Evolutionary conservation across 805 yeast genomes (phyloP).

Genomic region (Teunomyces aglyptinius): DNA sequence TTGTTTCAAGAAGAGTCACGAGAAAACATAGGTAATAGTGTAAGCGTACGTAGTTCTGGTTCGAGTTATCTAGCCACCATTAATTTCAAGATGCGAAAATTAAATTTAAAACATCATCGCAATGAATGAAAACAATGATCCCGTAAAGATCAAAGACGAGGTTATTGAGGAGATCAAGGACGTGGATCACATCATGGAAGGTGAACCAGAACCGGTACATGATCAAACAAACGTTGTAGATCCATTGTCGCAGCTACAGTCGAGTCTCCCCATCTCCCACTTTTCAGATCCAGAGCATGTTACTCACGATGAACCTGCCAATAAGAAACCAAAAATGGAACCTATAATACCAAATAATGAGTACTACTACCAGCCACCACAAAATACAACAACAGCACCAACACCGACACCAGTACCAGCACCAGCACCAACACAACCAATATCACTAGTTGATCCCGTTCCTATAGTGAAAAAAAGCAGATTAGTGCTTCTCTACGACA

Average conservation of each 20-base stretch:
- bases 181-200: background rate
- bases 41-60: no score
- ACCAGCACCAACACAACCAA: background rate
- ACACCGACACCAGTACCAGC: background rate
- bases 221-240: background rate
- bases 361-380: background rate
- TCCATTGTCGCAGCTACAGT: background rate
- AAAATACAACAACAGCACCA: background rate
- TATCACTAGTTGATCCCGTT: background rate
- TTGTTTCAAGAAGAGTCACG: constrained; percentile 3
- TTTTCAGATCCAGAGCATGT: background rate
- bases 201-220: background rate
- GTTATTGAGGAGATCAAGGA: background rate
- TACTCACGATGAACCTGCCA: background rate
- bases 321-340: background rate
- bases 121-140: background rate
- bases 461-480: constrained; percentile 10
- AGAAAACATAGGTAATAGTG: background rate
- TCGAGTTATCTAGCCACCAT: no score
- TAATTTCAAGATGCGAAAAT: background rate
- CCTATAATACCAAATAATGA: background rate
- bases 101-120: background rate
- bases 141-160: background rate
- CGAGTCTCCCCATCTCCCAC: background rate
- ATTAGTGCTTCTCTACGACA: constrained; percentile 22